Base-by-base conservation (phyloP, 768 basidiomycete species). In the Lactarius sanguifluus region DNA sequence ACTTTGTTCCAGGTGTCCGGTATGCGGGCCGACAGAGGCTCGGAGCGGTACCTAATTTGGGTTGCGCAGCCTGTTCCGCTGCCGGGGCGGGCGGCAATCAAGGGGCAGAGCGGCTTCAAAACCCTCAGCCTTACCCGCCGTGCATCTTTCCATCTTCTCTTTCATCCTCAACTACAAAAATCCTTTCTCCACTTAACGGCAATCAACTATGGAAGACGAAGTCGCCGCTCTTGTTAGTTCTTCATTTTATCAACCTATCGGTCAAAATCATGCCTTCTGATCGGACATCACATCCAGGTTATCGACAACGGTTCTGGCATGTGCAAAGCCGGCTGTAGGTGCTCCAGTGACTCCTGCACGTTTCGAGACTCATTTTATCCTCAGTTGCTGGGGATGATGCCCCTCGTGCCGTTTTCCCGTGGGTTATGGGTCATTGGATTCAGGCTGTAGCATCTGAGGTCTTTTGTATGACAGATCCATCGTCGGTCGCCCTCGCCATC, bases 271-370 rank as follows among this genome's bases (percentile, higher is more conserved):
- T n/a, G 25, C 25, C 38, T n/a, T 52, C 18, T 57, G 62, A 55
- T 66, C 54, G 58, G 47, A 0, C 50, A 13, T 58, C 23, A 34
- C 20, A 71, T 47, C 20, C 70, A 91, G 90, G 91, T 92, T 79
- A 90, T 92, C 77, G 90, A 94, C 80, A 92, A 92, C 79, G 94
- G 93, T 76, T 98, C 96, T 76, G 96, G 96, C 81, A 98, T 98
- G 96, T 98, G 96, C 90, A 98, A 98, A 83, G 96, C 96, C 86
- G 96, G 97, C 81, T 94, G 92, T 93, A 78, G 73, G 90, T 89
- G 45, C 32, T 38, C 59, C 61, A 60, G 68, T 58, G 68, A 59
- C 45, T 43, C 61, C 34, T 67, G 57, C 65, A 65, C 61, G 57
- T 63, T 72, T 76, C 77, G 71, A 76, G 83, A 90, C 89, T 76